These are phyloP conservation scores for Beauveria brongniartii DNA, from an alignment of 2,329 filamentous ascomycete genomes.

Conservation along the genomic window DNA sequence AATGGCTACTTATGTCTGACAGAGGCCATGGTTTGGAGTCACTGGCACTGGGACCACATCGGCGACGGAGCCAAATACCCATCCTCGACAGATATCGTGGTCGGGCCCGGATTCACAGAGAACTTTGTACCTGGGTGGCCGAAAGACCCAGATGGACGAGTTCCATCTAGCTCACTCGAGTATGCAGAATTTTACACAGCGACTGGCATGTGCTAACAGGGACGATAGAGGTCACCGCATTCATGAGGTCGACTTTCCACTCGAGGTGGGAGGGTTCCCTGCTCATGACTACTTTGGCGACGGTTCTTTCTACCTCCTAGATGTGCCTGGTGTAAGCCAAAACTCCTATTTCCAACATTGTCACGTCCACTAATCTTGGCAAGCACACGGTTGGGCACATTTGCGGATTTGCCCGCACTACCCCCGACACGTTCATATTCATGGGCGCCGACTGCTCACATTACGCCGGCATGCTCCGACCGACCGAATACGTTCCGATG, in stretches of 20 bases:
- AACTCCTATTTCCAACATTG: background rate
- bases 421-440: conserved; percentile 30
- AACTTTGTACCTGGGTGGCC: conserved; percentile 40
- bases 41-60: conserved; percentile 45
- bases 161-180: conserved; percentile 28
- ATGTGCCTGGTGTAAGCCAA: conserved; percentile 25
- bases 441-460: conserved; percentile 36
- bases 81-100: conserved; percentile 35
- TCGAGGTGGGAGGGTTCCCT: conserved; percentile 28
- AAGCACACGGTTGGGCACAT: conserved; percentile 32
- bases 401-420: conserved; percentile 32
- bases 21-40: conserved; percentile 22
- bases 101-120: conserved; percentile 43
- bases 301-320: conserved; percentile 33
- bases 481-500: conserved; percentile 25
- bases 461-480: conserved; percentile 29
- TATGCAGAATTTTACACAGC: conserved; percentile 3
- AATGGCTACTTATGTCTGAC: background rate
- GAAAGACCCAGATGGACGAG: conserved; percentile 22
- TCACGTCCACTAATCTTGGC: background rate
- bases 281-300: conserved; percentile 35
- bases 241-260: conserved; percentile 20
- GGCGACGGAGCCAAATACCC: conserved; percentile 42
- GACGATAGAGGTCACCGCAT: conserved; percentile 18
- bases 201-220: background rate